Base-by-base conservation (phyloP, 2,329 filamentous ascomycete species). In the Colletotrichum truncatum region DNA sequence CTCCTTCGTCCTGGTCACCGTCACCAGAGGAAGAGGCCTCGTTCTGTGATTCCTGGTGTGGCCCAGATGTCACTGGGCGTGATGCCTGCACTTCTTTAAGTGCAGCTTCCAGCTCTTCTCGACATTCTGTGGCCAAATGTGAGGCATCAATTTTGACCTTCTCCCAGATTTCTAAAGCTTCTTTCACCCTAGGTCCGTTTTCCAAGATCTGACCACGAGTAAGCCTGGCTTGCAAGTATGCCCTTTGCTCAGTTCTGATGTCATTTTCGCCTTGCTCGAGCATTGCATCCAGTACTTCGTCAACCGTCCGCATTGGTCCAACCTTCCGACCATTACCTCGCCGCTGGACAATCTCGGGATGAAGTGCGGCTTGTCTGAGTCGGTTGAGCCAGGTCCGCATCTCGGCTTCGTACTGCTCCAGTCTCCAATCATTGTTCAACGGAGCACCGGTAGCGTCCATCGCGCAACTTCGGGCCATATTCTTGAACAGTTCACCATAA, bases 221-320 rank as follows among this genome's bases (percentile, higher is more conserved):
- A 45, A 97, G 80, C 67, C 87, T 88, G 32, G 83, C 83, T 3
- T 87, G 74, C 6, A 97, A 81, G 49, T 91, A 83, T 2, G 83
- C 80, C 55, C 93, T 87, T 72, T 96, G 90, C 63, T 95, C 90
- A 0, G 84, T 78, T 54, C 90, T 87, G 61, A 95, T 86, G 1
- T 79, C 75, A 6, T 81, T 82, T 62, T 95, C 92, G 43, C 91
- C 94, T 72, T 95, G 90, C 59, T 97, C 93, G 63, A 98, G 91
- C 95, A 99, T 98, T 4, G 91, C 89, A 68, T 93, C 90, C 10
- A 99, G 82, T 1, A 98, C 95, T 76, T 98, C 93, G 16, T 90
- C 87, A 2, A 97, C 91, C 1, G 94, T 97, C 11, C 92, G 86
- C 68, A 98, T 83, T 0, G 93, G 90, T 0, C 87, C 89, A 56